Evolutionary conservation across 1,139 yeast genomes (phyloP).

Genomic region (Diutina catenulata): DNA sequence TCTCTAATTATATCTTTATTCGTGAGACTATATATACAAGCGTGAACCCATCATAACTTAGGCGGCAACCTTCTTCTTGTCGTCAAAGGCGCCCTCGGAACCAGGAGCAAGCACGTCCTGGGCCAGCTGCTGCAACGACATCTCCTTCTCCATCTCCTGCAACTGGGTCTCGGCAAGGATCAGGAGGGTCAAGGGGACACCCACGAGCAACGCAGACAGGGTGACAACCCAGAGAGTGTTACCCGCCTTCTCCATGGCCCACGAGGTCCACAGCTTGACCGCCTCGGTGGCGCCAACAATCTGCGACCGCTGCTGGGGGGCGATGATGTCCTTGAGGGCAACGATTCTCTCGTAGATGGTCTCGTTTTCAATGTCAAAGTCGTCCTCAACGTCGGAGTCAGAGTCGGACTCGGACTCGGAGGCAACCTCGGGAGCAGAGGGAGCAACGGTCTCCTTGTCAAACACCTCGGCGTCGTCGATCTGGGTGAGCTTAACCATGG

Average conservation of each 20-base stretch:
- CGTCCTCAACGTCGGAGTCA: slow-evolving; percentile 28
- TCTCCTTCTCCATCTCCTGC: slow-evolving; percentile 88
- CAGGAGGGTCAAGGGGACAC: slow-evolving; percentile 86
- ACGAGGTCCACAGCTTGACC: slow-evolving; percentile 26
- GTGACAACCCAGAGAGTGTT: slow-evolving; percentile 75
- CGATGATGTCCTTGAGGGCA: slow-evolving; percentile 84
- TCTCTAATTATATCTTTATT: no score
- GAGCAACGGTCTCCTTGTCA: slow-evolving; percentile 16
- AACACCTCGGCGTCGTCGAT: slow-evolving; percentile 46
- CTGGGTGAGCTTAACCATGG: slow-evolving; percentile 67
- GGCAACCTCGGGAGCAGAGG: slow-evolving; percentile 12
- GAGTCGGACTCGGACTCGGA: slow-evolving; percentile 45
- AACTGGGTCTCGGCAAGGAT: slow-evolving; percentile 88
- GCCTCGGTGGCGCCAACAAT: slow-evolving; percentile 23
- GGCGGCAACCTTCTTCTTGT: slow-evolving; percentile 11
- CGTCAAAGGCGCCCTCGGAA: slow-evolving; percentile 44
- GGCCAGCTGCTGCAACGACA: slow-evolving; percentile 76
- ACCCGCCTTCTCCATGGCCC: slow-evolving; percentile 52
- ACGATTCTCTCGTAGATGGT: slow-evolving; percentile 75
- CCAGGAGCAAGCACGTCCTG: slow-evolving; percentile 77
- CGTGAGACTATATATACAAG: slow-evolving; percentile 9
- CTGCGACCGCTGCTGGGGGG: slow-evolving; percentile 71
- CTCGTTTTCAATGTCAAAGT: slow-evolving; percentile 68
- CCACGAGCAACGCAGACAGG: slow-evolving; percentile 73
- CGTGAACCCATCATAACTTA: no score